Base-by-base conservation (phyloP, 441 rosid species). In the Eruca vesicaria region DNA sequence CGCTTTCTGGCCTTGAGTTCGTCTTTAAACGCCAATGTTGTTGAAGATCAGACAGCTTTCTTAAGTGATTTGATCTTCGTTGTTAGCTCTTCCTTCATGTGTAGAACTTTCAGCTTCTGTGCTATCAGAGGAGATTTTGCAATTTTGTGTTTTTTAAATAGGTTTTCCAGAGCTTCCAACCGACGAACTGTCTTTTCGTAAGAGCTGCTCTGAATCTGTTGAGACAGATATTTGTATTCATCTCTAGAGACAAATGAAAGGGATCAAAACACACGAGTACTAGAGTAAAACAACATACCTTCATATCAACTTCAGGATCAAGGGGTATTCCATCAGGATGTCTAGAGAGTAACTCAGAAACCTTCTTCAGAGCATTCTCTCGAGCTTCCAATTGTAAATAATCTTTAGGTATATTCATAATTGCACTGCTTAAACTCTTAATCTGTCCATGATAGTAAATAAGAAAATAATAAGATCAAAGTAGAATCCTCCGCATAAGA, bases 1-100 rank as follows among this genome's bases (percentile, higher is more conserved):
- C 97, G 86, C 75, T 90, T 96, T 80, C 98, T 87, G 45, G 98
- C 97, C 84, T 90, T 96, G 23, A 96, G 98, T 79, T 96, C 99
- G 78, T 93, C 99, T 83, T 96, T 93, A 78, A 96, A 96, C 32
- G 97, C 99, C 86, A 96, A 84, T 31, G 84, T 77, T 35, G 95
- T 82, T 74, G 97, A 90, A 64, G 90, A 87, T 62, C 92, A 90
- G 87, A 88, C 86, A 45, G 85, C 78, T 83, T 85, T 96, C 86
- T 82, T 93, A 77, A 91, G 85, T 66, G 91, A 86, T 81, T 87
- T 96, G 73, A 96, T 88, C 84, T 86, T 93, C 57, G 95, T 81
- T 0, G 80, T 84, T 79, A 96, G 75, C 79, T 89, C 97, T 84
- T 90, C 88, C 84, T 93, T 96, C 78, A 72, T 84, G 83, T 88